A percentile compares a stretch with the other conserved stretches of the same genome.
phyloP scores from a whole-genome alignment of 148 eudicot genomes.

The Selenicereus undatus region DNA sequence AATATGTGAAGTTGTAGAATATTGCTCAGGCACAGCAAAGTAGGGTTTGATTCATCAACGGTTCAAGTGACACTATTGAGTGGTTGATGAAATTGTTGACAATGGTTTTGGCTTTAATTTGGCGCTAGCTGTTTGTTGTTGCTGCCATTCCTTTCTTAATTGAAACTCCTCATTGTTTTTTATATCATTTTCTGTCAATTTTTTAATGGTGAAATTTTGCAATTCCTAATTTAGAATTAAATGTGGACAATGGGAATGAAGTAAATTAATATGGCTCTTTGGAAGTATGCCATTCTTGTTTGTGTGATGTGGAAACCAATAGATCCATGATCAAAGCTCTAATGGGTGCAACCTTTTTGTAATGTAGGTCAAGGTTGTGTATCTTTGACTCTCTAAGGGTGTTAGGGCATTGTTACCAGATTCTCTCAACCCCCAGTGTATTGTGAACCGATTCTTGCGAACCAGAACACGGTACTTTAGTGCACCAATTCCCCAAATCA shows the following conservation, averaged over 20 bases:
- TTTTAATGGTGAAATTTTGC: not conserved
- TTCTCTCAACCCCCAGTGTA: too few species aligned
- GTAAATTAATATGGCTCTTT: not conserved
- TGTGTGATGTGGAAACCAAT: not conserved
- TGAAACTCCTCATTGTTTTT: not conserved
- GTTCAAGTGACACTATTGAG: not conserved
- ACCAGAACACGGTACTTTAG: too few species aligned
- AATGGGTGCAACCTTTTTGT: not conserved
- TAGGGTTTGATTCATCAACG: not conserved
- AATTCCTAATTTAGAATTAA: not conserved
- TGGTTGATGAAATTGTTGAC: not conserved
- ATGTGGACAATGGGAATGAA: not conserved
- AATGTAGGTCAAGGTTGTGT: not conserved
- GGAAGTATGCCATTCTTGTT: not conserved
- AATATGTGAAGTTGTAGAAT: not conserved
- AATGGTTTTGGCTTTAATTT: not conserved
- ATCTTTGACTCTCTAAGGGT: too few species aligned
- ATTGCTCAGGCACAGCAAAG: not conserved
- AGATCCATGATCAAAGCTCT: not conserved
- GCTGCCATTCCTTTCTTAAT: not conserved
- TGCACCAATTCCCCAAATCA: too few species aligned
- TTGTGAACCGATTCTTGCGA: too few species aligned
- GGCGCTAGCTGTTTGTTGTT: not conserved
- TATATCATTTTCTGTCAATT: not conserved
- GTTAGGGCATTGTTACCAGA: too few species aligned